A percentile compares a stretch with the other conserved stretches of the same genome.
These are phyloP conservation scores for Brettanomyces naardenensis DNA, from an alignment of 805 yeast species.

Conservation along the genomic window DNA sequence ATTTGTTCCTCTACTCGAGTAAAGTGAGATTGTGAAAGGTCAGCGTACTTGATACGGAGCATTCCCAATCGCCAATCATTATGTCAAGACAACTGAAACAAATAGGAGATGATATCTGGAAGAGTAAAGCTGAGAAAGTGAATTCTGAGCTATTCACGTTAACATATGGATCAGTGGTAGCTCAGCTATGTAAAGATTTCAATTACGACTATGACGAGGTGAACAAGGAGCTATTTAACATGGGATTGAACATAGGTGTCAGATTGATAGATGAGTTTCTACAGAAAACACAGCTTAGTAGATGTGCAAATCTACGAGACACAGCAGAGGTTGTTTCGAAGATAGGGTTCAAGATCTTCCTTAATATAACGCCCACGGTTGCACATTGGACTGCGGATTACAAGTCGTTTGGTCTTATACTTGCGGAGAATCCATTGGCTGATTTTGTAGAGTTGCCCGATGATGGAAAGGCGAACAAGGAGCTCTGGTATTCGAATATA, in stretches of 20 bases:
- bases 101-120: slow-evolving; percentile 89
- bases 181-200: slow-evolving; percentile 82
- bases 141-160: slow-evolving; percentile 91
- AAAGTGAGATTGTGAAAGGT: no score
- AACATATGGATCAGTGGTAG: slow-evolving; percentile 89
- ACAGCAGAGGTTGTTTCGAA: slow-evolving; percentile 83
- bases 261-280: slow-evolving; percentile 88
- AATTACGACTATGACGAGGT: slow-evolving; percentile 70
- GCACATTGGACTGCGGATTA: slow-evolving; percentile 70
- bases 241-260: slow-evolving; percentile 95
- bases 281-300: slow-evolving; percentile 76
- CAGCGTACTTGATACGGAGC: no score
- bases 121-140: slow-evolving; percentile 76
- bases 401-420: slow-evolving; percentile 61
- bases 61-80: no score
- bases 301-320: slow-evolving; percentile 74
- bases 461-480: slow-evolving; percentile 59
- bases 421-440: slow-evolving; percentile 83
- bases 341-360: slow-evolving; percentile 83
- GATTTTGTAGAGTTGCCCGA: slow-evolving; percentile 93
- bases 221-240: slow-evolving; percentile 74
- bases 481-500: slow-evolving; percentile 89
- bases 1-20: no score
- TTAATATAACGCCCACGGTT: slow-evolving; percentile 66
- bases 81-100: slow-evolving; percentile 22